A percentile compares a stretch with the other conserved stretches of the same genome.
phyloP scores from a whole-genome alignment of 2,329 filamentous ascomycete species.

The Paracamarosporium sp. region DNA sequence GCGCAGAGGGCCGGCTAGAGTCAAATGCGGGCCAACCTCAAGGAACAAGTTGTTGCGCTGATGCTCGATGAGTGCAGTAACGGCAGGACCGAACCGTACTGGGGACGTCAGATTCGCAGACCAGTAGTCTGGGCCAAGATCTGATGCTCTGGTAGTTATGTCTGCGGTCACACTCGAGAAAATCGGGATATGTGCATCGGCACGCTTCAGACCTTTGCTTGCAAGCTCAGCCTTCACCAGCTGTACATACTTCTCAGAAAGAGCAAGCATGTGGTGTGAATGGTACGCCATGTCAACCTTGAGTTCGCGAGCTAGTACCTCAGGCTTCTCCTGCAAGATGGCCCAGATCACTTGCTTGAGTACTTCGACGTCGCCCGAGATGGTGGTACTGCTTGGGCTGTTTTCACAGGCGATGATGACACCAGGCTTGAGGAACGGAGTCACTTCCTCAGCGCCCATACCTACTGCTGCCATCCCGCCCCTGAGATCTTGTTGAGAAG shows the following conservation, averaged over 20 bases:
- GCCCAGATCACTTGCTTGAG: constrained; percentile 24
- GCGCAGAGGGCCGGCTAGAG: neutral
- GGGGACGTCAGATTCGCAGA: constrained; percentile 11
- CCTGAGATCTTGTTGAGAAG: neutral
- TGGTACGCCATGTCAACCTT: constrained; percentile 55
- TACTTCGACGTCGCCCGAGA: constrained; percentile 52
- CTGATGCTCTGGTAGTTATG: neutral
- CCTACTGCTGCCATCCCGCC: constrained; percentile 16
- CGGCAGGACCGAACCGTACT: constrained; percentile 14
- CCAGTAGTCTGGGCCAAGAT: constrained; percentile 13
- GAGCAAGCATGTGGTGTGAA: constrained; percentile 49
- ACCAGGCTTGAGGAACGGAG: neutral
- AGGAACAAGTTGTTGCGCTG: neutral
- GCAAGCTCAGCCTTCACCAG: too few species aligned
- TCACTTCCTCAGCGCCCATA: neutral
- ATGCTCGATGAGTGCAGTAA: neutral
- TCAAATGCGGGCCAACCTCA: neutral
- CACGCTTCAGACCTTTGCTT: too few species aligned
- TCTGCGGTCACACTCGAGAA: constrained; percentile 11
- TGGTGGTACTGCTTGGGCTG: constrained; percentile 47
- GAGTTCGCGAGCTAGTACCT: constrained; percentile 31
- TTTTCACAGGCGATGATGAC: constrained; percentile 32
- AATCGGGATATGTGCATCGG: constrained; percentile 9
- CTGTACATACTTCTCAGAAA: too few species aligned
- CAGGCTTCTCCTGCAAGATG: neutral